A percentile compares a stretch with the other conserved stretches of the same genome.
phyloP scores from a whole-genome alignment of 1,284 basidiomycete species.

The Moniliophthora roreri region DNA sequence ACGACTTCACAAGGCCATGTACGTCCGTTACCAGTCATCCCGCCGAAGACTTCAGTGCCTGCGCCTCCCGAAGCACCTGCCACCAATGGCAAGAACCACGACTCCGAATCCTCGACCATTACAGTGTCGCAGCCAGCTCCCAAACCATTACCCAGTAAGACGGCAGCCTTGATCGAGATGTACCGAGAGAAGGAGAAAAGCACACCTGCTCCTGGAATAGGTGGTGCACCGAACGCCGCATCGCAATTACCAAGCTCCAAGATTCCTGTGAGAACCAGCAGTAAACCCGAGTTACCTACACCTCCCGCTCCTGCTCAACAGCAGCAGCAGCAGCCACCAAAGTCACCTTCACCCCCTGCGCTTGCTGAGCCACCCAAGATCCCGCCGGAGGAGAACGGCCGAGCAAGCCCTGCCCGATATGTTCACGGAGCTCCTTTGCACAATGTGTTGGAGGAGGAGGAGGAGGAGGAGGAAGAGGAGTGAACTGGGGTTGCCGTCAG shows the following conservation, averaged over 20 bases:
- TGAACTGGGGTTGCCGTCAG: slow-evolving; percentile 36
- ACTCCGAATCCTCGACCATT: background rate
- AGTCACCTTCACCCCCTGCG: slow-evolving; percentile 13
- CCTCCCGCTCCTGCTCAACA: slow-evolving; percentile 8
- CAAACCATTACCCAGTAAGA: slow-evolving; percentile 46
- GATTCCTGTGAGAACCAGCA: slow-evolving; percentile 29
- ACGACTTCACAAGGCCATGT: slow-evolving; percentile 2
- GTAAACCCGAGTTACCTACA: slow-evolving; percentile 1
- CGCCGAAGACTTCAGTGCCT: background rate
- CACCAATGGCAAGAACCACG: background rate
- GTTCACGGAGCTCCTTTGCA: slow-evolving; percentile 86
- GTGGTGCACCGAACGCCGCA: slow-evolving; percentile 27
- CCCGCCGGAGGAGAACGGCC: slow-evolving; percentile 45
- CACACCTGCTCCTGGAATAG: slow-evolving; percentile 17
- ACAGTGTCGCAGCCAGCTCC: slow-evolving; percentile 3
- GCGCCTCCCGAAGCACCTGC: background rate
- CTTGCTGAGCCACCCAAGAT: slow-evolving; percentile 31
- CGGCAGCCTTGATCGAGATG: slow-evolving; percentile 77
- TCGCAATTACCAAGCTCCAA: slow-evolving; percentile 28
- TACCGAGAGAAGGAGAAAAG: slow-evolving; percentile 69
- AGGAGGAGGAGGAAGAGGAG: slow-evolving; percentile 70
- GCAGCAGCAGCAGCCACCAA: background rate
- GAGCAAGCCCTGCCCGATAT: slow-evolving; percentile 72
- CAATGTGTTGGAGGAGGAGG: slow-evolving; percentile 80
- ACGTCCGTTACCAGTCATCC: slow-evolving; percentile 5